Evolutionary conservation across 2,329 filamentous ascomycete genomes (phyloP).

Genomic region (Fusarium sp.): DNA sequence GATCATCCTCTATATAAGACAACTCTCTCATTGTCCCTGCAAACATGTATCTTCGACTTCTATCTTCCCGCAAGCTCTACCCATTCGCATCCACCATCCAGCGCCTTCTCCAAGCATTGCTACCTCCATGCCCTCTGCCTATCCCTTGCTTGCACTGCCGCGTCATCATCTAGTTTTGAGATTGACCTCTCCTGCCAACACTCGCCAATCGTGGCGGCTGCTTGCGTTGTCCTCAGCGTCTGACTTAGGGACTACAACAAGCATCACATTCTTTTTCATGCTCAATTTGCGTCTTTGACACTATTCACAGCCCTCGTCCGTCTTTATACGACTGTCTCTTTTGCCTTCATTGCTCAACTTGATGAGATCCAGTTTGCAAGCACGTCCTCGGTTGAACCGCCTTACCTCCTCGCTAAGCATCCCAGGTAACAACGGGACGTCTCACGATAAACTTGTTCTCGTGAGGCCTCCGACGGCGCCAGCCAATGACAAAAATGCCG

Average conservation of each 20-base stretch:
- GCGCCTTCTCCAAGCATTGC: background rate
- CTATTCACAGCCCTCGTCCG: background rate
- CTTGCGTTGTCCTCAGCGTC: background rate
- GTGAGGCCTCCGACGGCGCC: conserved; percentile 1
- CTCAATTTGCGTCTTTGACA: background rate
- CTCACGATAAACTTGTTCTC: background rate
- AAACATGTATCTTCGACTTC: conserved; percentile 25
- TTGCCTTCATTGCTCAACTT: background rate
- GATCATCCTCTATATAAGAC: conserved; percentile 22
- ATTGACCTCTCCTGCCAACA: background rate
- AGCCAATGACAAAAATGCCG: conserved; percentile 21
- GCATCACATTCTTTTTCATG: background rate
- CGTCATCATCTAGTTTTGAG: background rate
- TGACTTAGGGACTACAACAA: background rate
- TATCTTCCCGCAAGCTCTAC: conserved; percentile 5
- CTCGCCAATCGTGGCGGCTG: background rate
- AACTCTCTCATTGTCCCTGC: background rate
- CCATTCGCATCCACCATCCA: background rate
- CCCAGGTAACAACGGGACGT: background rate
- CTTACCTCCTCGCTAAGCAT: background rate
- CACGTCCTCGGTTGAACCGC: background rate
- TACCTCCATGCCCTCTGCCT: background rate
- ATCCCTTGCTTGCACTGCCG: background rate
- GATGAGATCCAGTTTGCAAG: background rate
- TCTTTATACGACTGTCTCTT: background rate